Base-by-base conservation (phyloP, 2,329 filamentous ascomycete genomes). In the Juglanconis oblonga region DNA sequence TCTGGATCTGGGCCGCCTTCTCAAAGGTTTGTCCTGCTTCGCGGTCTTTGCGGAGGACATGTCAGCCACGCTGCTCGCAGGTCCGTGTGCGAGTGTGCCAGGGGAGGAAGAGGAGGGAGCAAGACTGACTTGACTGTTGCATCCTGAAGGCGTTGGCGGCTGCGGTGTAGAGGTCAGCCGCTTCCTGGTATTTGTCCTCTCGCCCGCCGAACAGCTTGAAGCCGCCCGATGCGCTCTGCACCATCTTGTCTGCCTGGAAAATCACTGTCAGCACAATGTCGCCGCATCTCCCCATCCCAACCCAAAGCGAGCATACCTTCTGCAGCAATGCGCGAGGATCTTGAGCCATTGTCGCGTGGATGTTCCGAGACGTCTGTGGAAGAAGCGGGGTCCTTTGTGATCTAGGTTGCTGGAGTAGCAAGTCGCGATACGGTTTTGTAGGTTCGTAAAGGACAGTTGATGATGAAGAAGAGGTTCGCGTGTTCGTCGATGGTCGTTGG, bases 101-200 rank as follows among this genome's bases (percentile, higher is more conserved):
- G 24, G n/a, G 33, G 29, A 29, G 17, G 17, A 7, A 9, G 33
- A 7, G 31, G 9, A 13, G 40, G 38, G 31, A 33, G 29, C 7
- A n/a, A 8, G 50, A 71, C 80, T 67, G 79, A 94, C 91, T 89
- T 78, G 89, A 85, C 73, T 91, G 91, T 76, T 95, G 88, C 80
- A 96, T 87, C 71, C 91, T 86, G 75, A 96, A 98, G 61, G 91
- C 91, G 79, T 97, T 97, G 64, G 88, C 95, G 45, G 94, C 94
- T 74, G 96, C 87, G 62, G 85, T 87, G 72, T 92, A 98, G 65
- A 95, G 80, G 67, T 97, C 92, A 64, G 90, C 91, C 13, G 94
- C 94, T 77, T 88, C 87, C 77, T 96, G 90, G 71, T 91, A 93
- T 76, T 97, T 98, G 65, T 97, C 92, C 69, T 90, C 84, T 61